phyloP scores from a whole-genome alignment of 2,329 filamentous ascomycete genomes.

The Clonostachys rosea region DNA sequence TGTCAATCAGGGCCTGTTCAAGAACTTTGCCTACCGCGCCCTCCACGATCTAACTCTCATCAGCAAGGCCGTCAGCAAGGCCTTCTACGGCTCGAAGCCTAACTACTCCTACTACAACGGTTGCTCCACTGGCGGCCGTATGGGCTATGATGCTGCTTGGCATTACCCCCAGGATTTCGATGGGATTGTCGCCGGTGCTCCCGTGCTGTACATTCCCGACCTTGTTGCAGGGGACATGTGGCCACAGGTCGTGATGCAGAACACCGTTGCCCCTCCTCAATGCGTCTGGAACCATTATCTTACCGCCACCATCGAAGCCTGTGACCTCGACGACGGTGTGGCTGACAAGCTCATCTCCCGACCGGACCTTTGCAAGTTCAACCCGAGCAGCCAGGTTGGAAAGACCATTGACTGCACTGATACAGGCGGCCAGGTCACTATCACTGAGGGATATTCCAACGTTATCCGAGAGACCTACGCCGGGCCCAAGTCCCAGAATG shows the following conservation, averaged over 20 bases:
- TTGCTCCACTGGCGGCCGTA: slow-evolving; percentile 55
- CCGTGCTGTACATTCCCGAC: slow-evolving; percentile 30
- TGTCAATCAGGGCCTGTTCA: slow-evolving; percentile 4
- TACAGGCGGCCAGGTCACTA: too few relatives aligned
- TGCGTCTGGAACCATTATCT: slow-evolving; percentile 16
- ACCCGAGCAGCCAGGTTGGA: too few relatives aligned
- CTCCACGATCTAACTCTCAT: slow-evolving; percentile 41
- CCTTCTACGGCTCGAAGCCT: slow-evolving; percentile 35
- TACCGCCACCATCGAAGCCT: slow-evolving; percentile 34
- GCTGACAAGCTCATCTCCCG: slow-evolving; percentile 41
- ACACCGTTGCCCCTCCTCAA: slow-evolving; percentile 7
- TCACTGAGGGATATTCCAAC: too few relatives aligned
- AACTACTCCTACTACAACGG: slow-evolving; percentile 49
- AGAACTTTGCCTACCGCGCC: slow-evolving; percentile 24
- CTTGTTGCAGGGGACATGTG: slow-evolving; percentile 5
- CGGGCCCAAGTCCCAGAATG: too few relatives aligned
- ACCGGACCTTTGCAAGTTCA: slow-evolving; percentile 12
- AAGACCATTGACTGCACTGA: too few relatives aligned
- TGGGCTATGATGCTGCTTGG: slow-evolving; percentile 50
- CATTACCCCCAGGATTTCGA: slow-evolving; percentile 52
- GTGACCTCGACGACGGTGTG: slow-evolving; percentile 43
- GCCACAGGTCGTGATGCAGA: slow-evolving; percentile 23
- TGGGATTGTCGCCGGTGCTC: slow-evolving; percentile 45
- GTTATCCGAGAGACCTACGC: too few relatives aligned
- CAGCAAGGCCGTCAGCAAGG: slow-evolving; percentile 39